These are phyloP conservation scores for Alternaria brassicicola DNA, from an alignment of 2,329 filamentous ascomycete species.

Conservation along the genomic window DNA sequence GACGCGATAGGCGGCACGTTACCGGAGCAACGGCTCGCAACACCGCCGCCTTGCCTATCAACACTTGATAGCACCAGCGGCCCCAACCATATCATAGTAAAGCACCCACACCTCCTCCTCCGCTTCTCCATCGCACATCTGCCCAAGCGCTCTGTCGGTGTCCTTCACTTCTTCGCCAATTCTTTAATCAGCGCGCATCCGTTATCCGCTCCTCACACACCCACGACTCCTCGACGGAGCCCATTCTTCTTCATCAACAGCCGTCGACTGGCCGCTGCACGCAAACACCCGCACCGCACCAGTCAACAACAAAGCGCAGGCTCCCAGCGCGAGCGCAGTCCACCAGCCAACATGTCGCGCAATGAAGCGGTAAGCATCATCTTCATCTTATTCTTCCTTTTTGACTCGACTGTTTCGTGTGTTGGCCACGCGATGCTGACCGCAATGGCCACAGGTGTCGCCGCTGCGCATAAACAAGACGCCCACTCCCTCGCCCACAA, in stretches of 20 bases:
- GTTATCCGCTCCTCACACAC: constrained; percentile 22
- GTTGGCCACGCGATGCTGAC: constrained; percentile 14
- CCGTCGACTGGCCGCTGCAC: constrained; percentile 17
- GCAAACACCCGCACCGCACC: background rate
- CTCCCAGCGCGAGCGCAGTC: constrained; percentile 22
- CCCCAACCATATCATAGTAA: constrained; percentile 25
- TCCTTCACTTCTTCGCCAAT: constrained; percentile 32
- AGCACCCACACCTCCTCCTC: constrained; percentile 33
- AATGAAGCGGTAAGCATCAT: constrained; percentile 49
- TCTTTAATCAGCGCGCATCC: constrained; percentile 25
- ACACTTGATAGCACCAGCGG: constrained; percentile 28
- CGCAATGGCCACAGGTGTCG: constrained; percentile 63
- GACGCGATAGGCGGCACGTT: constrained; percentile 20
- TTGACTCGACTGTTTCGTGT: background rate
- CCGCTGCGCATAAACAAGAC: constrained; percentile 81
- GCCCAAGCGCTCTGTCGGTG: constrained; percentile 36
- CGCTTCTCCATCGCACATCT: constrained; percentile 35
- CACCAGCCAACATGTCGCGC: constrained; percentile 44
- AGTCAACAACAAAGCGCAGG: constrained; percentile 8
- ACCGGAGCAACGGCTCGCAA: constrained; percentile 25
- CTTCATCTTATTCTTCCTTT: background rate
- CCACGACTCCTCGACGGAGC: constrained; percentile 33
- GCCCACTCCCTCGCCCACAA: constrained; percentile 66
- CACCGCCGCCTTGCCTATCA: constrained; percentile 25
- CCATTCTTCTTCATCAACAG: constrained; percentile 45